These are phyloP conservation scores for Neurospora sp. DNA, from an alignment of 495 filamentous ascomycete species.

Conservation along the genomic window DNA sequence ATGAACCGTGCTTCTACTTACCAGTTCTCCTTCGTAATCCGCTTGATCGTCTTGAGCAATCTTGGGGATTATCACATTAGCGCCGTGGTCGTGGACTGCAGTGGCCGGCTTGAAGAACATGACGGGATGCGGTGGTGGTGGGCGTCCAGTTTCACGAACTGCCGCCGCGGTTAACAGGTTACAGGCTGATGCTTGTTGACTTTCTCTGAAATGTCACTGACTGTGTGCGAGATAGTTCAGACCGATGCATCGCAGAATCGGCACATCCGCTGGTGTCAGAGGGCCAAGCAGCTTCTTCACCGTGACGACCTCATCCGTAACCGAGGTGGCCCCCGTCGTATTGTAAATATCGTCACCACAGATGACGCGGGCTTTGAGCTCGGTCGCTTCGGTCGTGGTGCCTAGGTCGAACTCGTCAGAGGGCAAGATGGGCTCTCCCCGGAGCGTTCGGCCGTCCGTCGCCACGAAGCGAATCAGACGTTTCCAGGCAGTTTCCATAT, in stretches of 20 bases:
- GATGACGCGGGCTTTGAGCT: conserved; percentile 30
- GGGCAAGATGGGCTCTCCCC: conserved; percentile 40
- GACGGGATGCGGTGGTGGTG: conserved; percentile 37
- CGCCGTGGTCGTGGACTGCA: conserved; percentile 31
- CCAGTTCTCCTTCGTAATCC: conserved; percentile 45
- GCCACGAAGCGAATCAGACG: conserved; percentile 42
- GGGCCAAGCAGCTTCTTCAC: conserved; percentile 29
- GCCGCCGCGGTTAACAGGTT: background rate
- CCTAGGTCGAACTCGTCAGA: conserved; percentile 30
- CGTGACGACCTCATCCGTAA: conserved; percentile 26
- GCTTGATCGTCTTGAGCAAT: conserved; percentile 40
- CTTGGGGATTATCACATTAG: conserved; percentile 34
- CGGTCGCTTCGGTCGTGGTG: conserved; percentile 23
- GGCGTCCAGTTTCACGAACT: conserved; percentile 42
- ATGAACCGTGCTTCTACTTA: background rate
- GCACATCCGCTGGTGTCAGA: conserved; percentile 25
- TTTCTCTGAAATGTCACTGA: conserved; percentile 7
- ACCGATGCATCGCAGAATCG: conserved; percentile 31
- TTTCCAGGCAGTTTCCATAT: conserved; percentile 28
- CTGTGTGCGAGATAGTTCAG: conserved; percentile 34
- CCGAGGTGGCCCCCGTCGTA: conserved; percentile 19
- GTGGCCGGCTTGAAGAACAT: conserved; percentile 44
- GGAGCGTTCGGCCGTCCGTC: conserved; percentile 31
- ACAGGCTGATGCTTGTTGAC: background rate
- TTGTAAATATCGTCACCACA: conserved; percentile 33